Conservation (phyloP, 148 eudicot species). For the Amaranthus cruentus region DNA sequence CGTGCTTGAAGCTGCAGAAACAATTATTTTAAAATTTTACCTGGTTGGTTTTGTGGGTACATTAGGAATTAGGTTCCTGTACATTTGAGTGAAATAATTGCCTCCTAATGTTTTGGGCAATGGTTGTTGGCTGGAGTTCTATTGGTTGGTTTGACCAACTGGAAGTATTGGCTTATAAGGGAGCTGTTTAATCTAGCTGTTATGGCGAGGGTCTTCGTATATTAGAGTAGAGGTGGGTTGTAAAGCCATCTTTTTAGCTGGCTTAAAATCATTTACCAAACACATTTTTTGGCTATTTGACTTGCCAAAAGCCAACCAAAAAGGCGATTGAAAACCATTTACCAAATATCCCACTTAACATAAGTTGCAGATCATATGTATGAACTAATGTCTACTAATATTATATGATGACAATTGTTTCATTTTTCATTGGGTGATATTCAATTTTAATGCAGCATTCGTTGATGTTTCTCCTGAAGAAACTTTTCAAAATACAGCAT, state of each 20-base stretch:
- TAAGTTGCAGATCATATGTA: background rate
- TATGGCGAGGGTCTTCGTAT: too few relatives aligned
- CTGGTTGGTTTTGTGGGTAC: background rate
- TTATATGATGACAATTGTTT: background rate
- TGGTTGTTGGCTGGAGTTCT: too few relatives aligned
- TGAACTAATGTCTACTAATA: background rate
- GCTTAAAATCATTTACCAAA: too few relatives aligned
- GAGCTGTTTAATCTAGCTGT: too few relatives aligned
- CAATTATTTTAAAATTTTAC: background rate
- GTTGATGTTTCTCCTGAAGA: conserved; percentile 90
- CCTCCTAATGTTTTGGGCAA: background rate
- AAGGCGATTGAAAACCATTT: too few relatives aligned
- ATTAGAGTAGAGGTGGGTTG: too few relatives aligned
- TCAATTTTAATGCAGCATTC: conserved; percentile 56
- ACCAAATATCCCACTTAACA: too few relatives aligned
- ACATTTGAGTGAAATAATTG: background rate
- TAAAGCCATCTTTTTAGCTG: too few relatives aligned
- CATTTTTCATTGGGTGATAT: background rate
- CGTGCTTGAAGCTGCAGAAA: background rate
- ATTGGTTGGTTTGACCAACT: too few relatives aligned
- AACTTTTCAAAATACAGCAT: conserved; percentile 54
- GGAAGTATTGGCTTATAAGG: too few relatives aligned
- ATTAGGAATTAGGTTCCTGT: background rate
- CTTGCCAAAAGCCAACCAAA: too few relatives aligned
- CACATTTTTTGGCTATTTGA: too few relatives aligned